Conservation (phyloP, 2,329 filamentous ascomycete genomes). For the Coniochaeta ligniaria region DNA sequence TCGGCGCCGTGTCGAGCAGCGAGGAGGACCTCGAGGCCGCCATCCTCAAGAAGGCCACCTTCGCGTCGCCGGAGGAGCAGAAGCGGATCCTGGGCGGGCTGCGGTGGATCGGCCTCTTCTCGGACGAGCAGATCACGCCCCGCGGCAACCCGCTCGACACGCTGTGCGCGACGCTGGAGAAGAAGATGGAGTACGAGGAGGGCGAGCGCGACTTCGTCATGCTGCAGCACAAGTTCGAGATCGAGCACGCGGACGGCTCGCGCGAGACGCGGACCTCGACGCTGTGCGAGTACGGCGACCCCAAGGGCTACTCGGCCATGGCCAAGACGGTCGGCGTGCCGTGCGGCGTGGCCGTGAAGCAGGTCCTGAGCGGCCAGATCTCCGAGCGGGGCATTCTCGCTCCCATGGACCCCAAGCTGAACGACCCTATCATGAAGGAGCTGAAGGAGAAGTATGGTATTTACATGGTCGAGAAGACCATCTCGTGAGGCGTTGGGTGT, state of each 20-base stretch:
- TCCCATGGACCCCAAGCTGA: conserved; percentile 66
- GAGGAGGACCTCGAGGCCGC: conserved; percentile 66
- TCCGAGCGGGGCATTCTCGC: conserved; percentile 68
- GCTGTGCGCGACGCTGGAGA: conserved; percentile 80
- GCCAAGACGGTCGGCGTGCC: conserved; percentile 45
- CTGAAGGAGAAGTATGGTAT: conserved; percentile 73
- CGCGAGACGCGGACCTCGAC: conserved; percentile 75
- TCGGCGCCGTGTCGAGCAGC: conserved; percentile 59
- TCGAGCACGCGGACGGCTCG: conserved; percentile 73
- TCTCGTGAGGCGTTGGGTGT: conserved; percentile 22
- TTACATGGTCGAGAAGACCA: conserved; percentile 62
- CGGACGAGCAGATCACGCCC: conserved; percentile 61
- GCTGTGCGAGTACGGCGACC: conserved; percentile 74
- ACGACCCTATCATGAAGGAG: conserved; percentile 67
- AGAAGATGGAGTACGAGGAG: conserved; percentile 83
- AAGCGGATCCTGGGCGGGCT: conserved; percentile 62
- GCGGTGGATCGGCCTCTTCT: conserved; percentile 64
- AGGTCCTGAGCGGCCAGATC: conserved; percentile 70
- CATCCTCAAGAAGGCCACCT: conserved; percentile 68
- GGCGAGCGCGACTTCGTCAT: conserved; percentile 80
- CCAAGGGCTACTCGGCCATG: conserved; percentile 75
- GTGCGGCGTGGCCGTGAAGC: conserved; percentile 62
- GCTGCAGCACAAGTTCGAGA: conserved; percentile 76
- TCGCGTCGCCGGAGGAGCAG: conserved; percentile 62
- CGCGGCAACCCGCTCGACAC: conserved; percentile 79